Evolutionary conservation across 163 green algal genomes (phyloP), one percentile per base, ranked within the genome.

Genomic region (Prototheca wickerhamii): DNA sequence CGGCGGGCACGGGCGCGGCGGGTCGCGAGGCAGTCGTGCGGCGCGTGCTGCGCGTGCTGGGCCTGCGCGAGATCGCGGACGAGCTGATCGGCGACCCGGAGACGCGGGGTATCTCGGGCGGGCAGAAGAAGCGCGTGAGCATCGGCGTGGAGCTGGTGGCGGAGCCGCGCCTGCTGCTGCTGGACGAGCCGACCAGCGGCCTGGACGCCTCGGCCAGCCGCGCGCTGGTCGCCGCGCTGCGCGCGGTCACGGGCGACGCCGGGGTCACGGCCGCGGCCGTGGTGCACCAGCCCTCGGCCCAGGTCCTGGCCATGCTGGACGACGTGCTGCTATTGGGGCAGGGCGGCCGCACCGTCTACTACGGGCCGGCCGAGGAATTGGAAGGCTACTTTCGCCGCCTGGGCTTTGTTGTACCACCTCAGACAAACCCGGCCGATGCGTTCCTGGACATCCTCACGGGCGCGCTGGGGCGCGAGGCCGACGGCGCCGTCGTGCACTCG

Each of bases 71-170:
- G 42, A 74, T 84, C 40, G 55, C 64, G 2, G 53, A 73, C 23
- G 58, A 72, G 44, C 40, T 85, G 44, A 73, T 92, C 6, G 86
- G 83, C n/a, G 73, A 80, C 60, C 70, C 74, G 32, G 64, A 78
- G 34, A 62, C 40, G 20, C 64, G 69, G 4, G 83, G 86, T 59
- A 89, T 93, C 73, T 84, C 67, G 42, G 51, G 64, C 0, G 65
- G 74, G 2, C 80, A 90, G 64, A 60, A 65, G 28, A 90, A 88
- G 74, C 62, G 83, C 8, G 82, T 87, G 21, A 90, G 76, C 56
- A 73, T 91, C 26, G 84, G 83, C 3, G 35, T 90, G 37, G 83
- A 90, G 69, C 72, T 89, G 43, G 76, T 83, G 18, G 69, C 68
- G 8, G 64, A 71, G 56, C 78, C 78, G 23, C 26, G 42, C 8